A percentile compares a stretch with the other conserved stretches of the same genome.
These are phyloP conservation scores for Candida parachauliodes DNA, from an alignment of 805 yeast genomes.

Conservation along the genomic window DNA sequence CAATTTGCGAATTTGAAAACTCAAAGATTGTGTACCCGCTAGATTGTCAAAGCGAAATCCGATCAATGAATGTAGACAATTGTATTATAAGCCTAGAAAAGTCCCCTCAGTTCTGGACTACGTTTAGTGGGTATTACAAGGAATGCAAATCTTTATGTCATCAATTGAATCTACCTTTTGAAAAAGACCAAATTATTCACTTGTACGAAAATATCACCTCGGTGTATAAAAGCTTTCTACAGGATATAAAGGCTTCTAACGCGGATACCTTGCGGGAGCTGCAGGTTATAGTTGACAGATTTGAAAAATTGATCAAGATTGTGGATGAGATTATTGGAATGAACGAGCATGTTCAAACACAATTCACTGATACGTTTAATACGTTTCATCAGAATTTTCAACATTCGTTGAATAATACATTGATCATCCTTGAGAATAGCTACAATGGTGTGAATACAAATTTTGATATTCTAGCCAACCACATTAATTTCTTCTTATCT, in stretches of 20 bases:
- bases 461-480: constrained; percentile 6
- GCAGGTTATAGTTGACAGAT: constrained; percentile 10
- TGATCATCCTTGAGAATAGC: constrained; percentile 2
- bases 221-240: constrained; percentile 11
- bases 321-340: constrained; percentile 6
- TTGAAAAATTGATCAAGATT: constrained; percentile 12
- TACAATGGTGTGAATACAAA: constrained; percentile 10
- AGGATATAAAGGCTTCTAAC: constrained; percentile 10
- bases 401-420: constrained; percentile 4
- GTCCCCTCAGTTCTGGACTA: constrained; percentile 67
- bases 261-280: not conserved
- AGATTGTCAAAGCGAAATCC: constrained; percentile 18
- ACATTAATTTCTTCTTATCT: constrained; percentile 6
- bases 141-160: constrained; percentile 50
- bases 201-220: constrained; percentile 47
- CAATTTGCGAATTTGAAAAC: constrained; percentile 53
- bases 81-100: constrained; percentile 43
- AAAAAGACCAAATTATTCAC: constrained; percentile 46
- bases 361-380: constrained; percentile 2
- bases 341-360: not conserved
- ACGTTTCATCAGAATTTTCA: constrained; percentile 9
- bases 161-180: constrained; percentile 49
- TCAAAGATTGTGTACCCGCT: constrained; percentile 36
- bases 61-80: constrained; percentile 15
- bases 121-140: constrained; percentile 63